These are phyloP conservation scores for Carex kokanica DNA, from an alignment of 176 grass and related monocot species.

Conservation along the genomic window DNA sequence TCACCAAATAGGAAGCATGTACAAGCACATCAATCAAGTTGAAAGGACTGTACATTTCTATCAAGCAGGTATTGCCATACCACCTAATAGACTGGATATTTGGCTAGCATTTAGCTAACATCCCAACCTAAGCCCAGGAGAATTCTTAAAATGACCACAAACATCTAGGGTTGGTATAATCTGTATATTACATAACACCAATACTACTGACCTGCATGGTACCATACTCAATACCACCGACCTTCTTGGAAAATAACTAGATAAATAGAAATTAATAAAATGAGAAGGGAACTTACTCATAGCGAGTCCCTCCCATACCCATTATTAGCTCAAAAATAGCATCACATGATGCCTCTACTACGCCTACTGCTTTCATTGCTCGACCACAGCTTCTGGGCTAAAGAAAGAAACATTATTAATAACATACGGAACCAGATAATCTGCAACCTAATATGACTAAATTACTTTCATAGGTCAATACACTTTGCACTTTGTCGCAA, in stretches of 20 bases:
- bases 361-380: slow-evolving; percentile 98
- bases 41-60: not conserved
- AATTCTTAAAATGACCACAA: slow-evolving; percentile 17
- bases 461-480: not conserved
- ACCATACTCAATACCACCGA: not conserved
- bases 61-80: not conserved
- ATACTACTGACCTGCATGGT: not conserved
- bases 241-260: slow-evolving; percentile 17
- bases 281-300: slow-evolving; percentile 52
- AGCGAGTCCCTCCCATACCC: slow-evolving; percentile 89
- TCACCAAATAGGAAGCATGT: not conserved
- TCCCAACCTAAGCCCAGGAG: not conserved
- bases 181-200: not conserved
- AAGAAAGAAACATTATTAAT: slow-evolving; percentile 28
- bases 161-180: slow-evolving; percentile 9
- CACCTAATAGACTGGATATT: not conserved
- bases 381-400: slow-evolving; percentile 90
- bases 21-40: not conserved
- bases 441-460: not conserved
- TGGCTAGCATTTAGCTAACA: not conserved
- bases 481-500: not conserved
- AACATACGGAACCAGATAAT: slow-evolving; percentile 13
- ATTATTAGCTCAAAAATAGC: slow-evolving; percentile 97
- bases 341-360: slow-evolving; percentile 88
- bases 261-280: not conserved